Evolutionary conservation across 192 early-diverging fungal genomes (phyloP).

Genomic region (Backusella tarrabulga): DNA sequence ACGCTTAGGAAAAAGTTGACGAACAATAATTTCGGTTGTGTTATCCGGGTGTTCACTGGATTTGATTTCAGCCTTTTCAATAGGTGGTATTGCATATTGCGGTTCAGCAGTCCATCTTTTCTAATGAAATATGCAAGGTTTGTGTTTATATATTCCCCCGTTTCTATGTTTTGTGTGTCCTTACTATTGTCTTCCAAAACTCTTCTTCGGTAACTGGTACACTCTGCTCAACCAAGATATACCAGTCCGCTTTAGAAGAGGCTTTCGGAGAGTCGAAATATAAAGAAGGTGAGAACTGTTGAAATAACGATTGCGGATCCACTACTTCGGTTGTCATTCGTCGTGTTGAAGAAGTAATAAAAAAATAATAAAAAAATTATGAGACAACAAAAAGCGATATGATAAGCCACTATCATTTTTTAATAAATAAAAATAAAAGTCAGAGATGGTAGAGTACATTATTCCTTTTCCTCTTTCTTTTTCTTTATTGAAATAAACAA

Average conservation of each 20-base stretch:
- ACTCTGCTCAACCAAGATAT: slow-evolving; percentile 36
- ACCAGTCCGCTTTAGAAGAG: slow-evolving; percentile 24
- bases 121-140: slow-evolving; percentile 9
- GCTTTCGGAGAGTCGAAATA: slow-evolving; percentile 12
- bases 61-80: slow-evolving; percentile 49
- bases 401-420: background rate
- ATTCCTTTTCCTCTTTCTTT: background rate
- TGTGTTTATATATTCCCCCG: background rate
- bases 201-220: slow-evolving; percentile 37
- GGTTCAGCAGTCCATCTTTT: slow-evolving; percentile 61
- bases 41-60: slow-evolving; percentile 15
- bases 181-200: slow-evolving; percentile 52
- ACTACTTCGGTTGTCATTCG: background rate
- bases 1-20: slow-evolving; percentile 47
- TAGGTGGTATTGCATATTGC: slow-evolving; percentile 60
- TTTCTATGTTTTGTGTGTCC: background rate
- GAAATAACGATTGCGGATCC: slow-evolving; percentile 21
- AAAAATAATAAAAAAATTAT: background rate
- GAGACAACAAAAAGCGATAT: background rate
- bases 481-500: background rate
- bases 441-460: background rate
- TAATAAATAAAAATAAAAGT: background rate
- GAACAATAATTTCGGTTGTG: slow-evolving; percentile 20
- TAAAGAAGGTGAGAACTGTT: slow-evolving; percentile 20
- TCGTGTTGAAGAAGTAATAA: background rate